Percentiles rank a stretch among this genome's conserved stretches.
Conservation (phyloP, 2,329 filamentous ascomycete genomes). For the Aspergillus sp. region DNA sequence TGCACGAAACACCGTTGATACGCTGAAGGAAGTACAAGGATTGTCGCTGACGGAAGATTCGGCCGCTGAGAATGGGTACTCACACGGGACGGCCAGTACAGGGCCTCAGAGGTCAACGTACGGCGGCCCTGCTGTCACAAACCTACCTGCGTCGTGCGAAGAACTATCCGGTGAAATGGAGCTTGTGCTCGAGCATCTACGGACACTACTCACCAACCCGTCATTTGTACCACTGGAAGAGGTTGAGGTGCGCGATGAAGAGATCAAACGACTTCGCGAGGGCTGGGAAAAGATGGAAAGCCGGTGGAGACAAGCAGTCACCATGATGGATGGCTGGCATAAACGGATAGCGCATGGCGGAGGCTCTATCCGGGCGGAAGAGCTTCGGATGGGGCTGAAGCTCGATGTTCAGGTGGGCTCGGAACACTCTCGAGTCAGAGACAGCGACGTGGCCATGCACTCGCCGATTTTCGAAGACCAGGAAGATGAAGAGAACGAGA, state of each 20-base stretch:
- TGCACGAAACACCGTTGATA: slow-evolving; percentile 68
- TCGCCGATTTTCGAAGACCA: slow-evolving; percentile 35
- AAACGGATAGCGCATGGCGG: slow-evolving; percentile 63
- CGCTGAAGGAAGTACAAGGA: slow-evolving; percentile 62
- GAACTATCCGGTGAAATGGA: slow-evolving; percentile 72
- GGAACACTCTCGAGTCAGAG: slow-evolving; percentile 17
- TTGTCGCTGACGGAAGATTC: slow-evolving; percentile 35
- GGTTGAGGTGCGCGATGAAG: slow-evolving; percentile 86
- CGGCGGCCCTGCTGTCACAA: slow-evolving; percentile 34
- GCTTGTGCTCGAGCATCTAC: slow-evolving; percentile 74
- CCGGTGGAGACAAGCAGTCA: slow-evolving; percentile 84
- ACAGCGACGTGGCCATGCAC: slow-evolving; percentile 24
- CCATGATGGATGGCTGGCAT: slow-evolving; percentile 90
- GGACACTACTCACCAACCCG: slow-evolving; percentile 84
- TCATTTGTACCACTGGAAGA: slow-evolving; percentile 96
- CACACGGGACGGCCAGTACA: slow-evolving; percentile 25
- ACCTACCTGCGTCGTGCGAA: slow-evolving; percentile 63
- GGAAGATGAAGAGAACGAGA: slow-evolving; percentile 29
- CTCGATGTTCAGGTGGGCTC: slow-evolving; percentile 38
- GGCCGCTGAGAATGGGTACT: slow-evolving; percentile 29
- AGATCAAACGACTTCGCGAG: slow-evolving; percentile 77
- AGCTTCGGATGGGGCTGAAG: slow-evolving; percentile 44
- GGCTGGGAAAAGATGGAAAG: slow-evolving; percentile 94
- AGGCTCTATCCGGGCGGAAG: slow-evolving; percentile 42
- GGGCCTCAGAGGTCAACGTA: slow-evolving; percentile 23